A percentile compares a stretch with the other conserved stretches of the same genome.
These are phyloP conservation scores for Macrocybe gigantea DNA, from an alignment of 768 basidiomycete genomes.

Conservation along the genomic window DNA sequence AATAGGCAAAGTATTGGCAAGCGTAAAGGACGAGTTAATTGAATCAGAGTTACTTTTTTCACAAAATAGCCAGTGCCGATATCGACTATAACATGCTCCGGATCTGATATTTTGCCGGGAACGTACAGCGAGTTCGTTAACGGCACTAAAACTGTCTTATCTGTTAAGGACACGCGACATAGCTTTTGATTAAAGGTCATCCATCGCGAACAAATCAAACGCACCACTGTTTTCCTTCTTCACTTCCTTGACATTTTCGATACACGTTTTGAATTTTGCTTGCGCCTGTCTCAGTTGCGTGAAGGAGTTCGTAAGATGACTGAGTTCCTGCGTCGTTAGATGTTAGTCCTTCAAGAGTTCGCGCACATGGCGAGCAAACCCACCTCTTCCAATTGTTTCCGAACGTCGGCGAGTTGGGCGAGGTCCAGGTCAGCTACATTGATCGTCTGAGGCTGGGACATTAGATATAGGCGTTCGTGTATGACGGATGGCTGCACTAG, in stretches of 20 bases:
- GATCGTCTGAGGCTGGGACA: constrained; percentile 56
- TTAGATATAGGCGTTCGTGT: neutral
- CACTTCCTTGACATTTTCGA: constrained; percentile 73
- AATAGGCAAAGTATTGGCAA: neutral
- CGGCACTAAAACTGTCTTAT: constrained; percentile 85
- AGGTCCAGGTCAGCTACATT: constrained; percentile 81
- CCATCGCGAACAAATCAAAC: constrained; percentile 7
- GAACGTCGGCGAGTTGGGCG: constrained; percentile 82
- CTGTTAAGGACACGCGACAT: constrained; percentile 31
- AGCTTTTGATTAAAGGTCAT: neutral
- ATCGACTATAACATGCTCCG: constrained; percentile 88
- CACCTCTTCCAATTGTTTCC: constrained; percentile 90
- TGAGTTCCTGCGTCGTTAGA: constrained; percentile 64
- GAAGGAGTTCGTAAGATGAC: constrained; percentile 87
- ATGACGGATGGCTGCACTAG: neutral
- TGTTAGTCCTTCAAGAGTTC: constrained; percentile 1
- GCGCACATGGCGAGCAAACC: constrained; percentile 6
- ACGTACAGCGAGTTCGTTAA: constrained; percentile 94
- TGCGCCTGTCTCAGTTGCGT: constrained; percentile 91
- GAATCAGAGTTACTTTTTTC: constrained; percentile 61
- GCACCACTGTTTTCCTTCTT: constrained; percentile 62
- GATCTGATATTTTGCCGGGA: constrained; percentile 80
- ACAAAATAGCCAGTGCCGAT: constrained; percentile 97
- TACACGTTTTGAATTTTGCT: constrained; percentile 83
- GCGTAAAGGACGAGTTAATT: constrained; percentile 1